A percentile compares a stretch with the other conserved stretches of the same genome.
These are phyloP conservation scores for Daldinia concentrica DNA, from an alignment of 495 filamentous ascomycete species.

Conservation along the genomic window DNA sequence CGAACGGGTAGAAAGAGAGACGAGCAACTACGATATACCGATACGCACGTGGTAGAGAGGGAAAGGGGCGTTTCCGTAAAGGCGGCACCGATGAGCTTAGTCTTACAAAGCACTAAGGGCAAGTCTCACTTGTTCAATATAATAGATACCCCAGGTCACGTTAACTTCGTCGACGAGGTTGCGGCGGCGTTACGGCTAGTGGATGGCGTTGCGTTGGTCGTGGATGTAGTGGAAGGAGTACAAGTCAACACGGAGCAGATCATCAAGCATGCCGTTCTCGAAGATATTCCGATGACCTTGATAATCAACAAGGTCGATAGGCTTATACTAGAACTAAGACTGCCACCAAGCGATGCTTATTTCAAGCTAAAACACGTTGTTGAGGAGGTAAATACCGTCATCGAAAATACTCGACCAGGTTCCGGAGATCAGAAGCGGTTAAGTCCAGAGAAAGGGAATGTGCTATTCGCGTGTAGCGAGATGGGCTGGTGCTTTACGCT, in stretches of 20 bases:
- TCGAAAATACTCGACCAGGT: slow-evolving; percentile 86
- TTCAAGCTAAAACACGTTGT: slow-evolving; percentile 98
- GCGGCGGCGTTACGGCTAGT: slow-evolving; percentile 86
- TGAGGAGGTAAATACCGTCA: slow-evolving; percentile 95
- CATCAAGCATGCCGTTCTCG: slow-evolving; percentile 92
- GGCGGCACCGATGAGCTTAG: slow-evolving; percentile 90
- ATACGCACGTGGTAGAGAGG: slow-evolving; percentile 86
- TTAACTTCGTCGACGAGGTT: slow-evolving; percentile 97
- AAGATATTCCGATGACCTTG: slow-evolving; percentile 87
- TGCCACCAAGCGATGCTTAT: slow-evolving; percentile 95
- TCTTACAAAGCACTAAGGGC: slow-evolving; percentile 84
- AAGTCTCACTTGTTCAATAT: slow-evolving; percentile 98
- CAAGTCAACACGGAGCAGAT: slow-evolving; percentile 96
- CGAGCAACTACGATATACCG: slow-evolving; percentile 93
- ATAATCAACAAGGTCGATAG: slow-evolving; percentile 98
- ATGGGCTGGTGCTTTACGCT: slow-evolving; percentile 98
- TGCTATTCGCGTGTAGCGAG: slow-evolving; percentile 88
- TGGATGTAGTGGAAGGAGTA: slow-evolving; percentile 98
- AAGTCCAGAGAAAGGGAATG: slow-evolving; percentile 97
- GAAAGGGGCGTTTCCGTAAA: slow-evolving; percentile 95
- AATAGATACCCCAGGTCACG: slow-evolving; percentile 95
- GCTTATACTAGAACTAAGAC: slow-evolving; percentile 90
- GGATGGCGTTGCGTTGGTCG: slow-evolving; percentile 91
- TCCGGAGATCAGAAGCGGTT: slow-evolving; percentile 81
- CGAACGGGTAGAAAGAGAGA: slow-evolving; percentile 82